Evolutionary conservation across 257 asterid species (phyloP), one percentile per base, ranked within the genome.

Genomic region (Nicotiana paniculata): DNA sequence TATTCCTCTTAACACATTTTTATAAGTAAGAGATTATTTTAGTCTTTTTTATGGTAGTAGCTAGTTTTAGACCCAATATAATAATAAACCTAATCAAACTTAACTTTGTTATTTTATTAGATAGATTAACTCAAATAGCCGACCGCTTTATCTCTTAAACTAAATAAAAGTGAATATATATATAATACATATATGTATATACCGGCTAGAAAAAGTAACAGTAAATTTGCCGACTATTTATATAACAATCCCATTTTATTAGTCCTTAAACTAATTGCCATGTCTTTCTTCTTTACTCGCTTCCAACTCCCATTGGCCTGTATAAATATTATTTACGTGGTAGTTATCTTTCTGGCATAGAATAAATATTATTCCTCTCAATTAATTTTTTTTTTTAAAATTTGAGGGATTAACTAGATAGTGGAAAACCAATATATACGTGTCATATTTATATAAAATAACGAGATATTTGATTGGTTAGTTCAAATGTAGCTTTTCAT

Each of bases 401-500:
- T 10, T 51, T 37, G 77, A 72, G 61, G 37, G 6, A 24, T 7
- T 48, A 51, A 28, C 53, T 46, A 5, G 46, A 51, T 13, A 28
- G 63, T 75, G 46, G 63, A 28, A 75, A 51, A 51, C 1, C 5
- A 51, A 61, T 75, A 51, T 26, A 51, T 26, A 75, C 46, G 28
- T 75, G 80, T 15, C 21, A 75, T 4, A 26, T 67, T 5, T 3
- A 2, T 28, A 1, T 74, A 48, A n/a, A 68, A 43, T 58, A 58
- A 54, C n/a, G 51, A 12, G 5, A 75, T 24, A 74, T 74, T 46
- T 75, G 80, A 26, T 75, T 75, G 17, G 80, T 75, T 51, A 75
- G 80, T 51, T 75, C 62, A 75, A 75, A 28, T 75, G 80, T 75
- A 51, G 80, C 63, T 75, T 75, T 75, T 75, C 28, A 15, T 24